A percentile compares a stretch with the other conserved stretches of the same genome.
Evolutionary conservation across 1,284 basidiomycete genomes (phyloP).

Genomic region (Sanghuangporus sanghuang): DNA sequence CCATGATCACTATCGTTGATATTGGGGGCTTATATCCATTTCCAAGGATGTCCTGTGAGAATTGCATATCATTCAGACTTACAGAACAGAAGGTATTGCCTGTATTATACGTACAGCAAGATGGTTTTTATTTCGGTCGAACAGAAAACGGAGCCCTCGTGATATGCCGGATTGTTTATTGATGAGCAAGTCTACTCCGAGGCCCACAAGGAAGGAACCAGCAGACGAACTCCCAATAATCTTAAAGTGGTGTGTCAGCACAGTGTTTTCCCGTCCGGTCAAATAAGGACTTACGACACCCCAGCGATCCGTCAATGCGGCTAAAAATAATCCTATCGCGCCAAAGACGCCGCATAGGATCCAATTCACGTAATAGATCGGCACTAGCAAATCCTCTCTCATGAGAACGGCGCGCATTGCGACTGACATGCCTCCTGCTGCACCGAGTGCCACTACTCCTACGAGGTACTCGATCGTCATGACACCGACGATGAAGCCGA

Average conservation of each 20-base stretch:
- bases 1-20: conserved; percentile 40
- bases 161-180: conserved; percentile 59
- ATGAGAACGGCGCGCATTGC: conserved; percentile 52
- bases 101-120: conserved; percentile 37
- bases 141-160: conserved; percentile 53
- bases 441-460: conserved; percentile 40
- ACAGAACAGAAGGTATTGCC: not conserved
- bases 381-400: conserved; percentile 42
- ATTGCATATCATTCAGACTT: not conserved
- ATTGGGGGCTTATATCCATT: conserved; percentile 42
- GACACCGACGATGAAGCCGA: conserved; percentile 48
- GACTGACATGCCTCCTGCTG: conserved; percentile 50
- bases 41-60: conserved; percentile 38
- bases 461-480: conserved; percentile 43
- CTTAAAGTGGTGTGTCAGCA: conserved; percentile 25
- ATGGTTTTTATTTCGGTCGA: conserved; percentile 57
- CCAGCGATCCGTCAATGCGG: conserved; percentile 40
- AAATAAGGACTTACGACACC: conserved; percentile 43
- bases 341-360: conserved; percentile 41
- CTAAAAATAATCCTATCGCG: conserved; percentile 33
- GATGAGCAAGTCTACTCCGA: conserved; percentile 52
- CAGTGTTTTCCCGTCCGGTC: conserved; percentile 1
- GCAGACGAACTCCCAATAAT: conserved; percentile 46
- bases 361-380: conserved; percentile 48
- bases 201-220: conserved; percentile 52